phyloP scores from a whole-genome alignment of 2,329 filamentous ascomycete species.

The Fusarium hainanense region DNA sequence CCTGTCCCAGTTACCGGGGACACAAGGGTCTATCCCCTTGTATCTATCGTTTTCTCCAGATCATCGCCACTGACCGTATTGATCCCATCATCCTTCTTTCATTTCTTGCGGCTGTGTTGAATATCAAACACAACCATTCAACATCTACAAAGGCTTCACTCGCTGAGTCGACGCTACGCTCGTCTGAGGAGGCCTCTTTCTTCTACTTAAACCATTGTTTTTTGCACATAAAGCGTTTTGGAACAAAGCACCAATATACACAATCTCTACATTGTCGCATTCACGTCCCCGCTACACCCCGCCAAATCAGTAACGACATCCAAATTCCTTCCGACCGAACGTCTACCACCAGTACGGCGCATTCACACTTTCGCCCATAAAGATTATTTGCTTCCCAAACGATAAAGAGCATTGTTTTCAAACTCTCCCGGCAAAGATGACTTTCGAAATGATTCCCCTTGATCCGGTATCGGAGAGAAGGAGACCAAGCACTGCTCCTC shows the following conservation, averaged over 20 bases:
- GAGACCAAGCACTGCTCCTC: constrained; percentile 33
- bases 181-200: neutral
- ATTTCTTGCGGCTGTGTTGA: neutral
- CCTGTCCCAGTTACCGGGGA: constrained; percentile 21
- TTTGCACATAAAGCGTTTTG: neutral
- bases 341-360: constrained; percentile 3
- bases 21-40: constrained; percentile 21
- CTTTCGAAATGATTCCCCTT: neutral
- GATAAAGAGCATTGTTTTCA: neutral
- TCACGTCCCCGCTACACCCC: constrained; percentile 23
- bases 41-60: constrained; percentile 13
- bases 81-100: constrained; percentile 35
- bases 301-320: constrained; percentile 27
- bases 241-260: neutral
- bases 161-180: too few relatives aligned
- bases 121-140: neutral
- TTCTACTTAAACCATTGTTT: neutral
- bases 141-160: neutral
- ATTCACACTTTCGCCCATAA: constrained; percentile 1
- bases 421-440: neutral
- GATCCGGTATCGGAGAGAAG: constrained; percentile 12
- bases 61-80: constrained; percentile 33
- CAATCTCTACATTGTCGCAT: neutral
- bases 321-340: constrained; percentile 34
- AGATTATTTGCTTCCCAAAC: neutral